phyloP scores from a whole-genome alignment of 108 stramenopile genomes.

The Halocafeteria seosinensis region DNA sequence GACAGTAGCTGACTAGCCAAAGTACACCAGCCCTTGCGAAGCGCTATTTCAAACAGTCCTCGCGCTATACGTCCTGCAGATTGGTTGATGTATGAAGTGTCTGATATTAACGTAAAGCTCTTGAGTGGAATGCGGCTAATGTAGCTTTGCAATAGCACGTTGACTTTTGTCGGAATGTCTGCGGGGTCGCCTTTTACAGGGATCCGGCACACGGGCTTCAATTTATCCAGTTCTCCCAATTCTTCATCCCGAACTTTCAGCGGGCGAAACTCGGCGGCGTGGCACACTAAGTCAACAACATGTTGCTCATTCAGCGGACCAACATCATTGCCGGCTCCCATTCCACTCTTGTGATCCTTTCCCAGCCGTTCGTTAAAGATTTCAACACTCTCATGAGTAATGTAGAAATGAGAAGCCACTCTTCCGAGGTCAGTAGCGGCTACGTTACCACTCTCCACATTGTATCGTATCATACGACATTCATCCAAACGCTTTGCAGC shows the following conservation, averaged over 20 bases:
- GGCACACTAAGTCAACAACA: slow-evolving; percentile 59
- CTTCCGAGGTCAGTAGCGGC: slow-evolving; percentile 35
- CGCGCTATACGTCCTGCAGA: slow-evolving; percentile 83
- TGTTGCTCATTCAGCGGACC: slow-evolving; percentile 64
- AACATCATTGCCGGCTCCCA: too few relatives aligned
- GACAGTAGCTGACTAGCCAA: slow-evolving; percentile 39
- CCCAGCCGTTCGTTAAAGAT: slow-evolving; percentile 66
- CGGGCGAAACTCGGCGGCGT: slow-evolving; percentile 82
- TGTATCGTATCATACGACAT: slow-evolving; percentile 65
- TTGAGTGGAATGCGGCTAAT: slow-evolving; percentile 47
- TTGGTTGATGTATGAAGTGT: slow-evolving; percentile 86
- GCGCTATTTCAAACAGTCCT: slow-evolving; percentile 86
- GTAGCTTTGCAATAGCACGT: slow-evolving; percentile 72
- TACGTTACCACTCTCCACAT: slow-evolving; percentile 60
- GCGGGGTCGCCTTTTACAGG: slow-evolving; percentile 43
- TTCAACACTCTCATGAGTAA: slow-evolving; percentile 73
- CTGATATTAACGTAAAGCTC: slow-evolving; percentile 78
- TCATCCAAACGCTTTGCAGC: slow-evolving; percentile 63
- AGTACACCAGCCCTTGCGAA: slow-evolving; percentile 39
- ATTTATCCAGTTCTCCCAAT: slow-evolving; percentile 44
- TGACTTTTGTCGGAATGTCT: slow-evolving; percentile 65
- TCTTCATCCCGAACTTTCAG: slow-evolving; percentile 84
- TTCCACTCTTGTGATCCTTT: slow-evolving; percentile 5
- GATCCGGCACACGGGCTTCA: slow-evolving; percentile 18
- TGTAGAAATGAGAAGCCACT: slow-evolving; percentile 92